phyloP scores from a whole-genome alignment of 2,329 filamentous ascomycete genomes.

The Aureobasidium uvarum region DNA sequence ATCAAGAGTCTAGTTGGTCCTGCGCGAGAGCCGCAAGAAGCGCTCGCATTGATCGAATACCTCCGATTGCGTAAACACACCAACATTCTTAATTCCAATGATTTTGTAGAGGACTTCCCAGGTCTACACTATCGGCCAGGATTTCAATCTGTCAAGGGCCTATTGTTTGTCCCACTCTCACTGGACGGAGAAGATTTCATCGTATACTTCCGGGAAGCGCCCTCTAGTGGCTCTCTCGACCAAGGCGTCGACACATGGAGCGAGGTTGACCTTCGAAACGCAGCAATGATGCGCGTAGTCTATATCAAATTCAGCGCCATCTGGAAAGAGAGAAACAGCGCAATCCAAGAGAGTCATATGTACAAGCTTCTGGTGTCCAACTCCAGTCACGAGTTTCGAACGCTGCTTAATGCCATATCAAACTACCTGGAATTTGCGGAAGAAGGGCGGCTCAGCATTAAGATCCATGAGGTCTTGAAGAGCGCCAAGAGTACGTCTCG shows the following conservation, averaged over 20 bases:
- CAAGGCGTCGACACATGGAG: not conserved
- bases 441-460: not conserved
- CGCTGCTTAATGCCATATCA: not conserved
- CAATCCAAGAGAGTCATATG: not conserved
- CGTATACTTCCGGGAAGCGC: not conserved
- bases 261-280: not conserved
- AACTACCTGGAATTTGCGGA: constrained; percentile 10
- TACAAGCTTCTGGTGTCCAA: not conserved
- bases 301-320: not conserved
- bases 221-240: not conserved
- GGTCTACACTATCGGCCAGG: not conserved
- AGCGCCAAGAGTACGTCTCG: not conserved
- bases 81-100: not conserved
- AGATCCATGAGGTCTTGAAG: not conserved
- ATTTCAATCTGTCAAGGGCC: not conserved
- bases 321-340: not conserved
- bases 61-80: not conserved
- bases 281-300: not conserved
- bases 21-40: constrained; percentile 4
- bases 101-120: not conserved
- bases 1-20: not conserved
- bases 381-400: constrained; percentile 10
- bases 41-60: constrained; percentile 2
- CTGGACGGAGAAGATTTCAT: not conserved
- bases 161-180: not conserved